Conservation (phyloP, 306 rosid genomes). For the Arachis hypogaea region DNA sequence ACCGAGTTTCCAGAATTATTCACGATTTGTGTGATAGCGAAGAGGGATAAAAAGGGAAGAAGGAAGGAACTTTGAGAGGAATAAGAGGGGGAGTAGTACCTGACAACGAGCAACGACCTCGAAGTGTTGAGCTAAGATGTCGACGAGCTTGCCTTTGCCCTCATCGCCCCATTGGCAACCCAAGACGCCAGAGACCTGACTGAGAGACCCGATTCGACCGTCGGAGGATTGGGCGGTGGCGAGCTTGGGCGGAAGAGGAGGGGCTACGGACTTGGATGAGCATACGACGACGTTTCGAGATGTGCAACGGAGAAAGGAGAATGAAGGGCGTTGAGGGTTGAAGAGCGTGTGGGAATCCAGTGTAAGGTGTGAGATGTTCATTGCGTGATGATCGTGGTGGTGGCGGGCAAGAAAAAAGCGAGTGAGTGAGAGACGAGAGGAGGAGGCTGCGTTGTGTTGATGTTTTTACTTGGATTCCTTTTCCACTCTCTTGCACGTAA, state of each 20-base stretch:
- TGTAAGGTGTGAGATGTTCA: constrained; percentile 66
- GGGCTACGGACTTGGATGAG: constrained; percentile 50
- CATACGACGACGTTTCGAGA: constrained; percentile 48
- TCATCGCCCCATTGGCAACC: constrained; percentile 99
- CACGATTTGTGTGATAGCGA: neutral
- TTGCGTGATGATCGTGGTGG: constrained; percentile 22
- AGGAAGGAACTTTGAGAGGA: constrained; percentile 1
- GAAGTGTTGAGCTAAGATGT: constrained; percentile 86
- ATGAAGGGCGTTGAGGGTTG: constrained; percentile 38
- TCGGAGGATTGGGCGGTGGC: constrained; percentile 51
- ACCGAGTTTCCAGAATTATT: neutral
- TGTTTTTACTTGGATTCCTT: neutral
- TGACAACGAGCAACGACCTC: constrained; percentile 95
- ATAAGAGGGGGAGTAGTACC: constrained; percentile 42
- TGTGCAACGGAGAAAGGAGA: constrained; percentile 17
- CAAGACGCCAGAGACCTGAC: constrained; percentile 86
- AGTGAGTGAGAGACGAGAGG: neutral
- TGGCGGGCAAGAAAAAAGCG: neutral
- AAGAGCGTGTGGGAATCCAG: constrained; percentile 55
- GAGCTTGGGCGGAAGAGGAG: constrained; percentile 58
- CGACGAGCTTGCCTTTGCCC: constrained; percentile 96
- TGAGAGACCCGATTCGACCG: constrained; percentile 67
- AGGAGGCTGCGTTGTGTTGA: neutral
- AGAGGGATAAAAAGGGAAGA: neutral
- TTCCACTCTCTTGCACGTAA: neutral